A percentile compares a stretch with the other conserved stretches of the same genome.
These are phyloP conservation scores for Hypericum androsaemum DNA, from an alignment of 345 rosid genomes.

Conservation along the genomic window DNA sequence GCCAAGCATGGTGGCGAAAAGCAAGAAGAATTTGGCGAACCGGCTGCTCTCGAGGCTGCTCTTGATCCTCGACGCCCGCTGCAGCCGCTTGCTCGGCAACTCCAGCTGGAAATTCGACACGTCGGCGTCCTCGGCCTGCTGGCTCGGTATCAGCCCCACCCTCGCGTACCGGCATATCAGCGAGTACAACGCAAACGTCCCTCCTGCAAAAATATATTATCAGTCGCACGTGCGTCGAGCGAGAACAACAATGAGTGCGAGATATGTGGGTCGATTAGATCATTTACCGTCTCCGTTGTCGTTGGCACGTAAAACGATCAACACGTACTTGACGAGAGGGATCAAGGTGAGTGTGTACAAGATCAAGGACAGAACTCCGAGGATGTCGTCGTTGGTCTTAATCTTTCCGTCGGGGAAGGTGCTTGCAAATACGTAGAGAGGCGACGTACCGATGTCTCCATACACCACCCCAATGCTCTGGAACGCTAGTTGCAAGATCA, in stretches of 20 bases:
- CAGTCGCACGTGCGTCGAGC: too few species aligned
- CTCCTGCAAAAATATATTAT: constrained; percentile 24
- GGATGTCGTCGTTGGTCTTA: constrained; percentile 32
- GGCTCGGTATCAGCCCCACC: constrained; percentile 34
- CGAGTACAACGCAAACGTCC: constrained; percentile 57
- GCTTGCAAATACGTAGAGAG: constrained; percentile 38
- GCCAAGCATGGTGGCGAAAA: constrained; percentile 35
- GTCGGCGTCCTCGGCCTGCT: constrained; percentile 33
- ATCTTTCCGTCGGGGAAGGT: constrained; percentile 25
- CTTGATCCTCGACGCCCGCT: constrained; percentile 16
- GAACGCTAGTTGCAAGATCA: constrained; percentile 39
- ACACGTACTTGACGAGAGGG: constrained; percentile 41
- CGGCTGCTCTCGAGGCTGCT: constrained; percentile 16
- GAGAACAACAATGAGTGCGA: too few species aligned
- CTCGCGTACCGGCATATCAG: constrained; percentile 42
- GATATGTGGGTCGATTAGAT: background rate
- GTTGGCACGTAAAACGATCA: constrained; percentile 41
- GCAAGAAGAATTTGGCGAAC: constrained; percentile 15
- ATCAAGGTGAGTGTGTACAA: constrained; percentile 44
- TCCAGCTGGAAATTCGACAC: constrained; percentile 37
- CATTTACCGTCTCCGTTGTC: constrained; percentile 48
- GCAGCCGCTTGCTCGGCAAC: constrained; percentile 7
- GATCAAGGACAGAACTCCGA: constrained; percentile 50
- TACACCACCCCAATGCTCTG: constrained; percentile 55
- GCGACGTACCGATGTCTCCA: constrained; percentile 57